phyloP scores from a whole-genome alignment of 164 flowering plant genomes.

The grape (Vitis vinifera) region DNA sequence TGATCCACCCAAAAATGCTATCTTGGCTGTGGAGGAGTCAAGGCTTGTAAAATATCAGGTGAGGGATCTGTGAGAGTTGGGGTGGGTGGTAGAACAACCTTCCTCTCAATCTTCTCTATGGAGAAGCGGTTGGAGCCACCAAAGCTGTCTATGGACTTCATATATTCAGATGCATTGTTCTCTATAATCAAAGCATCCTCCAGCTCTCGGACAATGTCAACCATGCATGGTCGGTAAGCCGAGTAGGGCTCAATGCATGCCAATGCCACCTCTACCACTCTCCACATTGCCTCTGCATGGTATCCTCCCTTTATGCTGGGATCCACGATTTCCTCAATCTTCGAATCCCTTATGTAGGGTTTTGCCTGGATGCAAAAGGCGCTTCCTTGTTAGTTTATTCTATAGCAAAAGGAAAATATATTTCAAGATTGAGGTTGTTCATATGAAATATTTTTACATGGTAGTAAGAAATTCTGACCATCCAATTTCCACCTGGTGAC shows the following conservation, averaged over 20 bases:
- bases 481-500: too few relatives aligned
- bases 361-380: slow-evolving; percentile 51
- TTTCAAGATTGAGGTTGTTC: too few relatives aligned
- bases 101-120: slow-evolving; percentile 42
- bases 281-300: slow-evolving; percentile 82
- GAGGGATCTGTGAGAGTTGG: slow-evolving; percentile 51
- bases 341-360: slow-evolving; percentile 53
- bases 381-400: background rate
- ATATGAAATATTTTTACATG: too few relatives aligned
- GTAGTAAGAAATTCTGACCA: too few relatives aligned
- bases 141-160: slow-evolving; percentile 76
- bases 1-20: slow-evolving; percentile 18
- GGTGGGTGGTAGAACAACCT: slow-evolving; percentile 29
- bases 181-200: slow-evolving; percentile 86
- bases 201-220: slow-evolving; percentile 72
- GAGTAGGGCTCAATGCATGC: slow-evolving; percentile 66
- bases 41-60: slow-evolving; percentile 32
- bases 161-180: slow-evolving; percentile 81
- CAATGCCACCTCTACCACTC: slow-evolving; percentile 75
- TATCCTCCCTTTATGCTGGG: slow-evolving; percentile 65
- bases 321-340: slow-evolving; percentile 74
- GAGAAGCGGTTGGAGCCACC: slow-evolving; percentile 63
- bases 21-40: slow-evolving; percentile 58
- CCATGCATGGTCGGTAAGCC: slow-evolving; percentile 68
- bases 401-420: background rate